These are phyloP conservation scores for Dactylellina haptotyla DNA, from an alignment of 2,329 filamentous ascomycete species.

Conservation along the genomic window DNA sequence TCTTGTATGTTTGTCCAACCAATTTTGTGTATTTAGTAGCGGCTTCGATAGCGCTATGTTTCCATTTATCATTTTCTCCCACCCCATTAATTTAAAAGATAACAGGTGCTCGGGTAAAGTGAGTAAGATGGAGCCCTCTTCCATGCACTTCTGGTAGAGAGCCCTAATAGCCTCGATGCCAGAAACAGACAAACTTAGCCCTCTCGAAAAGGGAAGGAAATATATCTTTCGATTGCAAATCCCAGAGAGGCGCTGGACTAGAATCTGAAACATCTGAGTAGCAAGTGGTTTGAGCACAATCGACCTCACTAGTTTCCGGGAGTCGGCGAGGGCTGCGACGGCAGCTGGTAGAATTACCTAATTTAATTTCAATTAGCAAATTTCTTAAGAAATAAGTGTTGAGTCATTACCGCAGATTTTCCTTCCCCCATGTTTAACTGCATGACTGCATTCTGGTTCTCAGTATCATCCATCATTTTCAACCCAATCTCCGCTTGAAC, in stretches of 20 bases:
- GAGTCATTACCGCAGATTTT: conserved; percentile 67
- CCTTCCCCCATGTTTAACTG: conserved; percentile 79
- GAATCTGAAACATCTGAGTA: conserved; percentile 70
- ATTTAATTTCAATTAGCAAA: background rate
- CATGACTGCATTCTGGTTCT: conserved; percentile 66
- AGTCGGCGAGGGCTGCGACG: conserved; percentile 67
- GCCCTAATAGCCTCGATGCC: conserved; percentile 61
- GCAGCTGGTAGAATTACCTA: conserved; percentile 74
- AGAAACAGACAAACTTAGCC: conserved; percentile 60
- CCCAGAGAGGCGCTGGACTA: conserved; percentile 67
- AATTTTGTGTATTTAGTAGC: conserved; percentile 63
- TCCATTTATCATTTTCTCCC: conserved; percentile 62
- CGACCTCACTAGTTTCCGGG: conserved; percentile 67
- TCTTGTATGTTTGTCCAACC: conserved; percentile 63
- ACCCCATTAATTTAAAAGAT: conserved; percentile 72
- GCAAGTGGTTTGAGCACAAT: conserved; percentile 72
- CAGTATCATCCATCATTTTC: conserved; percentile 66
- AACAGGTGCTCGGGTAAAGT: conserved; percentile 73
- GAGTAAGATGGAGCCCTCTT: conserved; percentile 68
- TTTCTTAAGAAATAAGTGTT: background rate
- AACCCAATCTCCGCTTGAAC: conserved; percentile 70
- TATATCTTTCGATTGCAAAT: conserved; percentile 68
- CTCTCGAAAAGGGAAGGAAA: conserved; percentile 70
- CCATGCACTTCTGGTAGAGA: conserved; percentile 64
- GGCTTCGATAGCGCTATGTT: conserved; percentile 57